These are phyloP conservation scores for Aspergillus glaucus DNA, from an alignment of 2,329 filamentous ascomycete genomes.

Conservation along the genomic window DNA sequence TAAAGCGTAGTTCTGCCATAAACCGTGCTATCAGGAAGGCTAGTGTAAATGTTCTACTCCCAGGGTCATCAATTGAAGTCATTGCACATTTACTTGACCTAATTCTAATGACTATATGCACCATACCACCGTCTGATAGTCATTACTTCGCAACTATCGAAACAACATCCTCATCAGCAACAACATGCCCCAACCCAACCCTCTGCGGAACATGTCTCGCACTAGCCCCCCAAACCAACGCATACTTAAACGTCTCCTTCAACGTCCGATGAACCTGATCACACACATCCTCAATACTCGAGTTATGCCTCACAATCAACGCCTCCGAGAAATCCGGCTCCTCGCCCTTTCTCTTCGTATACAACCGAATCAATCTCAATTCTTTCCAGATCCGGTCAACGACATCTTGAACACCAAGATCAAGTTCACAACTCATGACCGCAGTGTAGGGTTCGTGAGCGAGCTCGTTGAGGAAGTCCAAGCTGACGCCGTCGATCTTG, in stretches of 20 bases:
- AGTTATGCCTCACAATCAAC: conserved; percentile 81
- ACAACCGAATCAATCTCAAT: conserved; percentile 79
- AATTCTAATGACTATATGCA: conserved; percentile 3
- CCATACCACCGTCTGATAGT: too few relatives aligned
- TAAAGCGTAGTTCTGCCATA: neutral
- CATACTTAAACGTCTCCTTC: conserved; percentile 99
- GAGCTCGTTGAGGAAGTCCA: conserved; percentile 87
- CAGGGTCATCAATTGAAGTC: conserved; percentile 7
- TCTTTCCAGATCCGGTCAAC: conserved; percentile 95
- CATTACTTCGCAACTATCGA: conserved; percentile 52
- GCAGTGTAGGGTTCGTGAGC: conserved; percentile 89
- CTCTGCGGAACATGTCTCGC: conserved; percentile 91
- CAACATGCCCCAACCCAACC: conserved; percentile 76
- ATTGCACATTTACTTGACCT: neutral
- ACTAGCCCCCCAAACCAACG: conserved; percentile 94
- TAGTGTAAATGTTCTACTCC: too few relatives aligned
- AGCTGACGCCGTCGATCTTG: conserved; percentile 93
- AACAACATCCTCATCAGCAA: conserved; percentile 64
- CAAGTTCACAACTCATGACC: conserved; percentile 96
- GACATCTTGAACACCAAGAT: conserved; percentile 87
- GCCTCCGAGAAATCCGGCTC: conserved; percentile 89
- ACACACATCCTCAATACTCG: conserved; percentile 93
- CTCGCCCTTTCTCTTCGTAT: conserved; percentile 89
- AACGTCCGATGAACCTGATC: conserved; percentile 88
- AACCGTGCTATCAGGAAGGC: neutral